These are phyloP conservation scores for Acacia crassicarpa DNA, from an alignment of 306 rosid genomes.

Conservation along the genomic window DNA sequence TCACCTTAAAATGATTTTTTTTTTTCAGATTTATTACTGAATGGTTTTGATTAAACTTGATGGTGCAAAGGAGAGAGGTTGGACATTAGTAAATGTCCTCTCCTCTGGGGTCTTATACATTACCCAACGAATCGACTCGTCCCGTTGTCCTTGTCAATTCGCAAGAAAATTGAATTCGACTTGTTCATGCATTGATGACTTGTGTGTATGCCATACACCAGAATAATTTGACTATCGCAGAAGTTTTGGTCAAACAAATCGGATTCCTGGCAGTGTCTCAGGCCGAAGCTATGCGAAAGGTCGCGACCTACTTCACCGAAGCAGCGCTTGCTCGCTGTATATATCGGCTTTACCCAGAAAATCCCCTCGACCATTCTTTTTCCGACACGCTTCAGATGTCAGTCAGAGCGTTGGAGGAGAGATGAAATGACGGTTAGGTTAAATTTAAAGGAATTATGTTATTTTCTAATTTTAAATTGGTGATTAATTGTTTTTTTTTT, in stretches of 20 bases:
- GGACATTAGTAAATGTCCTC: background rate
- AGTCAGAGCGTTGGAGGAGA: no score
- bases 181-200: slow-evolving; percentile 76
- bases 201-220: slow-evolving; percentile 87
- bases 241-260: slow-evolving; percentile 80
- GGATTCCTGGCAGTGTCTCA: slow-evolving; percentile 68
- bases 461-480: no score
- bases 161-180: slow-evolving; percentile 82
- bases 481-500: no score
- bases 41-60: no score
- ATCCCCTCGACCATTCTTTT: slow-evolving; percentile 50
- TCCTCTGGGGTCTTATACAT: slow-evolving; percentile 15
- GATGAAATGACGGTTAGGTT: no score
- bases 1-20: no score
- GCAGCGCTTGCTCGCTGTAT: slow-evolving; percentile 81
- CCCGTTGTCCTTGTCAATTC: slow-evolving; percentile 61
- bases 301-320: slow-evolving; percentile 85
- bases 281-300: slow-evolving; percentile 89
- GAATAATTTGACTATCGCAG: slow-evolving; percentile 55
- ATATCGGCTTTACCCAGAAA: slow-evolving; percentile 51
- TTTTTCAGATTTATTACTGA: no score
- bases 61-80: no score
- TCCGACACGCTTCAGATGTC: slow-evolving; percentile 61
- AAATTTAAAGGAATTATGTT: no score
- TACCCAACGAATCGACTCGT: slow-evolving; percentile 42